Base-by-base conservation (phyloP, 495 filamentous ascomycete species). In the Daldinia childiae region DNA sequence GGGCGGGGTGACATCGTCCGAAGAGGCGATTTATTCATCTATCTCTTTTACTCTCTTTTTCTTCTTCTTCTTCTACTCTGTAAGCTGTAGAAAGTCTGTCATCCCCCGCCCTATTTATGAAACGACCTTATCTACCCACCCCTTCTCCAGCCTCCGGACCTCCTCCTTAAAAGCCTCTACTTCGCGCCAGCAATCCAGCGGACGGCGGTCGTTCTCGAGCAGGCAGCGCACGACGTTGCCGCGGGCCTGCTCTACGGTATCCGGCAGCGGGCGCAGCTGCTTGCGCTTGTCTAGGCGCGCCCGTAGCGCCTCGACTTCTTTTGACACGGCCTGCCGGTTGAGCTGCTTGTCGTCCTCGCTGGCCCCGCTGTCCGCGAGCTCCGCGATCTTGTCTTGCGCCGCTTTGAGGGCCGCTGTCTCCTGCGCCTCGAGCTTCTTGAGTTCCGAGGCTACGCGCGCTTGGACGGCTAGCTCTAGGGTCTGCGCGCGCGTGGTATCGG, bases 151-250 rank as follows among this genome's bases (percentile, higher is more conserved):
- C 77, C 83, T 86, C 55, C 92, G 87, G 30, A 97, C 94, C 84
- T 96, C 93, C 72, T 85, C 85, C 86, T 92, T 95, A 74, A 99
- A 99, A 30, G 82, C 85, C 80, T 93, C 91, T 19, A 98, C 94
- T 86, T 99, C 96, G 79, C 88, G 86, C 91, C 93, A 98, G 86
- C 95, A 99, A 85, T 98, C 90, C 78, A 99, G 80, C 77, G 95
- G 96, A 80, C 93, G 86, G 58, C 94, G 84, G 76, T 98, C 95
- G 82, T 98, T 91, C 76, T 89, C 84, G 71, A 90, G 82, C 84
- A 99, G 83, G 79, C 95, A 99, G 52, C 87, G 85, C 67, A 95
- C 88, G 55, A 99, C 90, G 67, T 90, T 87, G 64, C 86, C 82
- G 77, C 90, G 91, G 38, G 96, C 94, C 79, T 84, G 85, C 78